These are phyloP conservation scores for Aureobasidium sp. DNA, from an alignment of 2,329 filamentous ascomycete genomes.

Conservation along the genomic window DNA sequence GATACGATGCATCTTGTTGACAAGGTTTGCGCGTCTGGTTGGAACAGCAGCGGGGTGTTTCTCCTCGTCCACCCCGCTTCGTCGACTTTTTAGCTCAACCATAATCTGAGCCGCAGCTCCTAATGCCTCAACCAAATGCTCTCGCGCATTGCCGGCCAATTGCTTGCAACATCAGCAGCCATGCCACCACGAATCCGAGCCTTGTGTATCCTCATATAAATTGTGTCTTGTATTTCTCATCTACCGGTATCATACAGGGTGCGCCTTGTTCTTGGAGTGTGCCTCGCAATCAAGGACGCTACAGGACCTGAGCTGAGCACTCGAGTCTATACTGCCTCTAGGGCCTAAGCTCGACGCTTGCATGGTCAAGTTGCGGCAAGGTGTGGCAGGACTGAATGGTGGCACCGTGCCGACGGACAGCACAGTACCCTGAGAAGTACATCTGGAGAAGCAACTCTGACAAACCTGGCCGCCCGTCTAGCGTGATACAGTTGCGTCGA, in stretches of 20 bases:
- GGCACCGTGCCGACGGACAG: neutral
- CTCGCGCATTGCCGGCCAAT: neutral
- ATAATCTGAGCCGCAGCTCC: neutral
- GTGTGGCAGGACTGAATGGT: neutral
- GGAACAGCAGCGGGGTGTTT: neutral
- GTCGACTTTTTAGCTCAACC: neutral
- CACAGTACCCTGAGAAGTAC: neutral
- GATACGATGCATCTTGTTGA: neutral
- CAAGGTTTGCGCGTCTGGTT: neutral
- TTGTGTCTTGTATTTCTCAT: neutral
- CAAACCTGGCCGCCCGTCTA: neutral
- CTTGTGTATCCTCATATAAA: neutral
- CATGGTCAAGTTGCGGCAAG: neutral
- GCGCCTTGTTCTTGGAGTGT: neutral
- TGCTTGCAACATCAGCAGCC: neutral
- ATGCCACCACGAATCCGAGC: neutral
- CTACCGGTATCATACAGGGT: neutral
- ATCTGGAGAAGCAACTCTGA: neutral
- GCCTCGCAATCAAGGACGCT: neutral
- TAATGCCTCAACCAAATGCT: constrained; percentile 7
- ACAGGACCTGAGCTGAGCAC: neutral
- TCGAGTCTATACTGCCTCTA: neutral
- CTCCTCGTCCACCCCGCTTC: neutral
- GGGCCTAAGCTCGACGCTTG: neutral
- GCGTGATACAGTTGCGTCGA: neutral